Conservation (phyloP, 768 basidiomycete genomes). For the Cystobasidium onofrii region DNA sequence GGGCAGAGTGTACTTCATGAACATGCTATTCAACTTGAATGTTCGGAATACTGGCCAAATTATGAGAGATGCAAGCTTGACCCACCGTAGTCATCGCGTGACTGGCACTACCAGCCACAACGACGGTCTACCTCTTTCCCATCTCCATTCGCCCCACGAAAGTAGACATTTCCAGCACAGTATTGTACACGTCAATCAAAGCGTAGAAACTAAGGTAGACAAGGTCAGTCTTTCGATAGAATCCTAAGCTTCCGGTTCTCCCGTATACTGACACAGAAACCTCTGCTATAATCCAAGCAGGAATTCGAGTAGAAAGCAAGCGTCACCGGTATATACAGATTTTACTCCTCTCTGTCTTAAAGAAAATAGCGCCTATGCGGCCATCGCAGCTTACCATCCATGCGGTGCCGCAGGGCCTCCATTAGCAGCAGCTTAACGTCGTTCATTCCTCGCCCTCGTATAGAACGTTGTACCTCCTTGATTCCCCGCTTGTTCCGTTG, state of each 20-base stretch:
- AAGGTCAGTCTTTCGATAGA: not conserved
- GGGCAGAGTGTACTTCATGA: not conserved
- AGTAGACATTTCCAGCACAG: not conserved
- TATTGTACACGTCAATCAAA: not conserved
- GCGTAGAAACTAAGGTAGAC: not conserved
- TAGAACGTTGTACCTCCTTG: no score
- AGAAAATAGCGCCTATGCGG: no score
- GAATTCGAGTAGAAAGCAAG: no score
- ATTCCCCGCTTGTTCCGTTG: no score
- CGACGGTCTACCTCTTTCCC: not conserved
- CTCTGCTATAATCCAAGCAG: no score
- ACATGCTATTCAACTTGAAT: not conserved
- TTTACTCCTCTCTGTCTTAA: no score
- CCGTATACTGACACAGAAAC: not conserved
- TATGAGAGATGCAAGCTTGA: not conserved
- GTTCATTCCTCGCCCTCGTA: no score
- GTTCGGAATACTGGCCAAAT: not conserved
- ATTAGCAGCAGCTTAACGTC: no score
- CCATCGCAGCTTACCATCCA: no score
- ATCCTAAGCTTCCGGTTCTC: no score
- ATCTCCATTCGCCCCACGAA: not conserved
- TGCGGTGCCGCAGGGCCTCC: no score
- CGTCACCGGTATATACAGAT: no score
- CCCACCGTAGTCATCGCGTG: not conserved
- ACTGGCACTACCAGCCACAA: not conserved